These are phyloP conservation scores for Gastrolobium villosum DNA, from an alignment of 306 rosid genomes.

Conservation along the genomic window DNA sequence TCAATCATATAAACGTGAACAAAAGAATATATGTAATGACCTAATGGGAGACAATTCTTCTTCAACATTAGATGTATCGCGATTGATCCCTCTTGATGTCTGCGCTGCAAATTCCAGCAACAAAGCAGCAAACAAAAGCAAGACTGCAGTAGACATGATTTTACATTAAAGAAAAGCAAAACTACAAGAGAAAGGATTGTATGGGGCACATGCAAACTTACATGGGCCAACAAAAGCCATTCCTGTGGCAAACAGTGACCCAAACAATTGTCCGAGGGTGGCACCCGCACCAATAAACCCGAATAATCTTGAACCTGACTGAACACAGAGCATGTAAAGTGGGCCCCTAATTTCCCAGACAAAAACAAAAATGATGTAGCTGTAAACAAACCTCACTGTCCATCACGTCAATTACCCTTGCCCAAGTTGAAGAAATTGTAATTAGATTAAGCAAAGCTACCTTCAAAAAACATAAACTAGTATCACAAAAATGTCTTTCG, in stretches of 20 bases:
- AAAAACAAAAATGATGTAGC: conserved; percentile 42
- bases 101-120: conserved; percentile 96
- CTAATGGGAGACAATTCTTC: conserved; percentile 81
- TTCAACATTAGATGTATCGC: conserved; percentile 54
- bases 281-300: conserved; percentile 99
- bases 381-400: conserved; percentile 75
- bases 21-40: conserved; percentile 51
- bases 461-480: conserved; percentile 35
- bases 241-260: conserved; percentile 90
- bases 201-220: conserved; percentile 55
- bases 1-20: conserved; percentile 25
- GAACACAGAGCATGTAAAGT: conserved; percentile 64
- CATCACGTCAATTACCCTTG: conserved; percentile 94
- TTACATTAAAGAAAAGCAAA: conserved; percentile 24
- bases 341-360: conserved; percentile 25
- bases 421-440: conserved; percentile 90
- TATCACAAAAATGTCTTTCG: conserved; percentile 12
- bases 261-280: conserved; percentile 97
- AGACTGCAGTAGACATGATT: conserved; percentile 56
- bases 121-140: conserved; percentile 88
- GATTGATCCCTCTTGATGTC: conserved; percentile 81
- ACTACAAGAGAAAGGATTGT: conserved; percentile 18
- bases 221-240: conserved; percentile 97
- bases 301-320: conserved; percentile 99
- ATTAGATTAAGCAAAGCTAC: conserved; percentile 57